Evolutionary conservation across 1,284 basidiomycete species (phyloP), one percentile per base, ranked within the genome.

Genomic region (Malassezia dermatis): DNA sequence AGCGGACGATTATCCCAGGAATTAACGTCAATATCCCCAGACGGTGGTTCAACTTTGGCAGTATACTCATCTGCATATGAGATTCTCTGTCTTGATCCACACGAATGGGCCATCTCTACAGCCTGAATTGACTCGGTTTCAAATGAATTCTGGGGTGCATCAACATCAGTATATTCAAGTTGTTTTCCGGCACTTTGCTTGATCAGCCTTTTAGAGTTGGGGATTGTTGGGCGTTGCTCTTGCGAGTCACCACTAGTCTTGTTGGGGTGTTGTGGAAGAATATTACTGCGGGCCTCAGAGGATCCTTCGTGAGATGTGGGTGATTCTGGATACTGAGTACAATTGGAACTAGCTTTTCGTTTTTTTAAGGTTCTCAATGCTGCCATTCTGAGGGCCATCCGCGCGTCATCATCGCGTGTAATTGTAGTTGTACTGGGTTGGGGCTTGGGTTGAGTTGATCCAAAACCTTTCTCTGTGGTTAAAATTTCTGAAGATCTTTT

Each of bases 61-160:
- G 34, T 51, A 13, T 45, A 51, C 27, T 56, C 54, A 28, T 56
- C 54, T 15, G 54, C 54, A 32, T 56, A 56, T 1, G 54, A 56
- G 3, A 56, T 41, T 4, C 48, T 49, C 10, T 44, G 39, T 11
- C 54, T 32, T 10, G 40, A 8, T 3, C 26, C n/a, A 12, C 31
- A 39, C 19, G 44, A 30, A 30, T 46, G 15, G 24, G 3, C 6
- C 41, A 43, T 27, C 27, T 27, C 41, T 28, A 19, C 2, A 17
- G 10, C 27, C 21, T 27, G 41, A 11, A 27, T 8, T 15, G 21
- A 13, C 30, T 46, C 44, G 13, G 12, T n/a, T 28, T 19, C 28
- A 26, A 11, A 47, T 11, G 32, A 32, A 28, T 28, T 39, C 8
- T 26, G 31, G 2, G 42, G 31, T 17, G 53, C 48, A 32, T 50